Conservation (phyloP, 345 rosid genomes). For the Salix suchowensis region DNA sequence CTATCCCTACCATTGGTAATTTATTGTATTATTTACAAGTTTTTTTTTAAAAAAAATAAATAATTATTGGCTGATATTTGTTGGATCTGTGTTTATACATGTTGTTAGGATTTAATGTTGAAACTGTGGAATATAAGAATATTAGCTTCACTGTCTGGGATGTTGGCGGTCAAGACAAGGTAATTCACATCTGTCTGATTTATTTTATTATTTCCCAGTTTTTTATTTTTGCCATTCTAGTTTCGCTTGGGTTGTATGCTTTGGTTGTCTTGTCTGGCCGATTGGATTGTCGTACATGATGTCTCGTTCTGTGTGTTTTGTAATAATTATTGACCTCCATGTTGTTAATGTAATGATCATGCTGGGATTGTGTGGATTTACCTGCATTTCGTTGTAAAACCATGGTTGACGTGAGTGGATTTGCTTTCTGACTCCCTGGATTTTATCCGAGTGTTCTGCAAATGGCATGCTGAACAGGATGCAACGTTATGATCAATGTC, state of each 20-base stretch:
- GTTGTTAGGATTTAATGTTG: conserved; percentile 5
- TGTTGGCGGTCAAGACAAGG: conserved; percentile 11
- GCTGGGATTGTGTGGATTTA: background rate
- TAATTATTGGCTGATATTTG: background rate
- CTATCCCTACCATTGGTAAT: conserved; percentile 7
- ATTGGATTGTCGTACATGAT: no score
- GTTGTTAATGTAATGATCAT: background rate
- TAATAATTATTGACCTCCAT: no score
- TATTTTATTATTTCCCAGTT: background rate
- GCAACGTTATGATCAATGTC: background rate
- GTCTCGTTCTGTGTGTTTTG: background rate
- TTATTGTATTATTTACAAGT: background rate
- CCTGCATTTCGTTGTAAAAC: background rate
- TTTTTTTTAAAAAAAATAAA: background rate
- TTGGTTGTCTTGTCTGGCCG: no score
- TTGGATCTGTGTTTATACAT: background rate
- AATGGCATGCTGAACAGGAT: background rate
- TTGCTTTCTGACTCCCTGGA: background rate
- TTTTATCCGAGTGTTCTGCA: background rate
- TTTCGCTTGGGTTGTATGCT: background rate
- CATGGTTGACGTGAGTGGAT: background rate
- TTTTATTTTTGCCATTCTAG: background rate
- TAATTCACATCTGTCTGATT: background rate
- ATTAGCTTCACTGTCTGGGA: conserved; percentile 12
- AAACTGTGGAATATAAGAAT: conserved; percentile 6